Evolutionary conservation across 768 basidiomycete species (phyloP), one percentile per base, ranked within the genome.

Genomic region (Suillus alpinus): DNA sequence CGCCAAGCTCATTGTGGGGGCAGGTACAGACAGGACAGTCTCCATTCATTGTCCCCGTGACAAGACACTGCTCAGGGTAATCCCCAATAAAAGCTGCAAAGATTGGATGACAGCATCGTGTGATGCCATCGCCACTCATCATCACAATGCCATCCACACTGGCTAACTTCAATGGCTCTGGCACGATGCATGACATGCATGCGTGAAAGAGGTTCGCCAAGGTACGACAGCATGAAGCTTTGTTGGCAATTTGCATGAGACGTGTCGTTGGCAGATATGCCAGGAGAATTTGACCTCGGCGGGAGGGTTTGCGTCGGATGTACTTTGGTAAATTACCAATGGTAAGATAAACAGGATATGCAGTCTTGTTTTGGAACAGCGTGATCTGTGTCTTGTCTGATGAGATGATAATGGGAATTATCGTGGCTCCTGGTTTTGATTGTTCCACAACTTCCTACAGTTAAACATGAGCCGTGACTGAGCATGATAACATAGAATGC

Each of bases 271-370:
- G 34, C 76, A 64, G 8, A 76, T 61, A 4, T 32, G 26, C 26
- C 2, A 47, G 44, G 44, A 47, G 26, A 47, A 47, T n/a, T 26
- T 26, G 26, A 47, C 44, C n/a, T 47, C 44, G 44, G 26, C 44
- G 12, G 34, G 34, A 34, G 34, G 34, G 34, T 34, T 34, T 34
- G 18, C 14, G 23, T 8, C 6, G 26, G 26, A 51, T 72, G 8
- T 74, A 65, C 59, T 81, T 82, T 0, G 73, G 71, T 4, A 83
- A 67, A 60, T 80, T 79, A 0, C 78, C 80, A 43, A 66, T 62
- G 3, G 64, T 69, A 49, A 69, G 49, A 47, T 69, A 69, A 4
- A 69, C 47, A 2, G 68, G 65, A 41, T 66, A 69, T n/a, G 67
- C 66, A 4, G 46, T 20, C 31, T 66, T 66, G 40, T 63, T 66